phyloP scores from a whole-genome alignment of 1,284 basidiomycete genomes.

The Austroboletus novae-zelandiae region DNA sequence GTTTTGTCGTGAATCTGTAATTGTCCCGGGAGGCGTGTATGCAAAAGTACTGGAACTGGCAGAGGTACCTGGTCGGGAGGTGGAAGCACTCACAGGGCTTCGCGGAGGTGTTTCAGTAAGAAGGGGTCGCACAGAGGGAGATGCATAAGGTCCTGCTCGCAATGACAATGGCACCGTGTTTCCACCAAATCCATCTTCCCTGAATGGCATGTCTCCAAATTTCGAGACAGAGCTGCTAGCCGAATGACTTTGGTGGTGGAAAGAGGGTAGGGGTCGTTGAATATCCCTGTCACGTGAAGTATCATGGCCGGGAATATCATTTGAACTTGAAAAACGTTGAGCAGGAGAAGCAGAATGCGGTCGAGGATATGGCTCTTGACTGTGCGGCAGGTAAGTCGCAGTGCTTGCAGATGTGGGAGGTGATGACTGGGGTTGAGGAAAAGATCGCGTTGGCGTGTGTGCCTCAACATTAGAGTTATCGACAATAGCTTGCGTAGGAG shows the following conservation, averaged over 20 bases:
- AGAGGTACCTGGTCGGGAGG: constrained; percentile 38
- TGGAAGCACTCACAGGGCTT: constrained; percentile 54
- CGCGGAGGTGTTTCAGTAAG: constrained; percentile 46
- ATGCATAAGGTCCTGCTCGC: constrained; percentile 28
- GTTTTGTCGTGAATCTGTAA: constrained; percentile 26
- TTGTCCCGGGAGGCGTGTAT: constrained; percentile 26
- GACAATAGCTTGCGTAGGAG: constrained; percentile 27
- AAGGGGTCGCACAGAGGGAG: constrained; percentile 18
- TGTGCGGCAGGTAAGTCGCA: constrained; percentile 27
- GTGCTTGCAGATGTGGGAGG: constrained; percentile 34
- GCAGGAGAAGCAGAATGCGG: constrained; percentile 59
- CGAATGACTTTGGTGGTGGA: constrained; percentile 31
- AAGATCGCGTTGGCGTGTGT: constrained; percentile 18
- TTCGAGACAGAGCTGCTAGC: constrained; percentile 27
- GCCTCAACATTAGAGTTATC: constrained; percentile 22
- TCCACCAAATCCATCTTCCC: constrained; percentile 28
- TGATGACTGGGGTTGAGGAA: constrained; percentile 34
- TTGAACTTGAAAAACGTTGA: constrained; percentile 28
- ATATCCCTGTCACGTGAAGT: constrained; percentile 27
- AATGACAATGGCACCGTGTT: constrained; percentile 25
- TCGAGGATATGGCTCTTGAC: constrained; percentile 53
- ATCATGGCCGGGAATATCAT: constrained; percentile 24
- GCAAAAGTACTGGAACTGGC: constrained; percentile 21
- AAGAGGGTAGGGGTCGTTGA: constrained; percentile 27
- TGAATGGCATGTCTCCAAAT: constrained; percentile 32